Base-by-base conservation (phyloP, 345 rosid species). In the Pugionium cornutum region DNA sequence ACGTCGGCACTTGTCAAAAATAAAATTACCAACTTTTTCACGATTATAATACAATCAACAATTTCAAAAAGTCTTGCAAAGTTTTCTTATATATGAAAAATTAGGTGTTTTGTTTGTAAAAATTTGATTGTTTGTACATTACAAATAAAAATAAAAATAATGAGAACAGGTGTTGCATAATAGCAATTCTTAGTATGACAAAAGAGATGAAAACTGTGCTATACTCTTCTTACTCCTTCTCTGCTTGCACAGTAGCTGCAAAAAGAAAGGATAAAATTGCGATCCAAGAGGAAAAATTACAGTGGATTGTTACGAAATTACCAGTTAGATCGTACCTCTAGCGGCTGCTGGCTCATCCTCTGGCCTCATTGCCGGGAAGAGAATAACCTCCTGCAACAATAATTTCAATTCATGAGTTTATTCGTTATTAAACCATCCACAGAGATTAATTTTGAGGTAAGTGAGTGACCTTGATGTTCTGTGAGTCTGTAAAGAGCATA, bases 281-380 rank as follows among this genome's bases (percentile, higher is more conserved):
- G 30, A 42, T 9, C 64, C n/a, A 30, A 9, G 5, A 5, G 18
- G 35, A 47, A 48, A 39, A 5, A 2, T 55, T 46, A 53, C 43
- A 0, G 4, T 25, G 4, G 42, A 31, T 53, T 60, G 7, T 43
- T 61, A 44, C 29, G 9, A 7, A 6, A 25, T 9, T 5, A 63
- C 2, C 5, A 28, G 52, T 34, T 49, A 42, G 34, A 11, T 25
- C 4, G 5, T 72, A 88, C 90, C 92, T 88, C 78, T 83, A 2
- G 76, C 69, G 1, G 89, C 44, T 27, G 86, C 73, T 42, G 79
- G 60, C 4, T 94, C 97, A 2, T 94, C 99, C 64, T 91, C 97
- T 41, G 97, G 99, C 73, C 85, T 91, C 99, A 94, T 94, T 8
- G 97, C 96, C 35, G 99, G 97, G 86, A 94, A 94, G 74, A 94